These are phyloP conservation scores for Cruciata laevipes DNA, from an alignment of 257 asterid genomes.

Conservation along the genomic window DNA sequence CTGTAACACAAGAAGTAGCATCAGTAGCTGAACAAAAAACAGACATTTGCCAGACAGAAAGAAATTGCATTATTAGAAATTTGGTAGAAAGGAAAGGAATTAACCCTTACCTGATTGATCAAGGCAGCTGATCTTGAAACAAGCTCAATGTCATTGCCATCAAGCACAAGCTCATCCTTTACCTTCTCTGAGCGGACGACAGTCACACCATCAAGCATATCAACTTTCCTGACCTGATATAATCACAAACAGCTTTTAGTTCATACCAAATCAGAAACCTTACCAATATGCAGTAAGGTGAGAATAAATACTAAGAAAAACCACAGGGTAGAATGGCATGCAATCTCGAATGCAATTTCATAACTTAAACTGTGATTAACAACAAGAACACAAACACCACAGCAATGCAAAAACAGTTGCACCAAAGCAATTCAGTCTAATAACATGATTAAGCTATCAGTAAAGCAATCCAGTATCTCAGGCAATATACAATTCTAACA, in stretches of 20 bases:
- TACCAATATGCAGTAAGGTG: no score
- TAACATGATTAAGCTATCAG: no score
- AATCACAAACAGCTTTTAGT: neutral
- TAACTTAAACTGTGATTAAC: no score
- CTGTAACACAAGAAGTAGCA: constrained; percentile 23
- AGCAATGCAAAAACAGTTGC: no score
- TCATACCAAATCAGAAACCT: neutral
- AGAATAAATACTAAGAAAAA: no score
- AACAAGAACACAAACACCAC: no score
- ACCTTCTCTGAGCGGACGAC: constrained; percentile 78
- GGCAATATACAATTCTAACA: no score
- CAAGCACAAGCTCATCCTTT: constrained; percentile 70
- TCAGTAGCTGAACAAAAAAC: constrained; percentile 4
- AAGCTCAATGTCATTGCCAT: constrained; percentile 76
- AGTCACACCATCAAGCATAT: constrained; percentile 76
- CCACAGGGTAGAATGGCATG: no score
- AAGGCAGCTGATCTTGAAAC: constrained; percentile 70
- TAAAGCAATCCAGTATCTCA: no score
- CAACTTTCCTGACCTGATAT: constrained; percentile 71
- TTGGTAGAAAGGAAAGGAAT: neutral
- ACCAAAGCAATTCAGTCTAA: no score
- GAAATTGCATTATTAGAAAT: neutral
- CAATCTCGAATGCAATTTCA: no score
- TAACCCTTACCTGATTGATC: constrained; percentile 51
- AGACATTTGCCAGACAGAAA: neutral